Evolutionary conservation across 306 rosid species (phyloP), one percentile per base, ranked within the genome.

Genomic region (Lupinus albus): DNA sequence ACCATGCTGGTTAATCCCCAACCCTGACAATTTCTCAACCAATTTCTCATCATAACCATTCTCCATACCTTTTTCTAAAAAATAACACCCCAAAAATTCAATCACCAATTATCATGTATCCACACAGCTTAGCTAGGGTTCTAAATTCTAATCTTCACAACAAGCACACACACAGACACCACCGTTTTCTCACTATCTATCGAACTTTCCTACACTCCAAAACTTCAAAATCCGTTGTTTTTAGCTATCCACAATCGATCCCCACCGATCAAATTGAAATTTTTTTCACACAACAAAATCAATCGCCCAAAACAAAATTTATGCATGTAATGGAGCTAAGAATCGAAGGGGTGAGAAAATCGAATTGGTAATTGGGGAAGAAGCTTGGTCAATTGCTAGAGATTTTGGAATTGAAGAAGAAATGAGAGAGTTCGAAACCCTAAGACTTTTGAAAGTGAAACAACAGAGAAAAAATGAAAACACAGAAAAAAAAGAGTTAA

Each of bases 11-110:
- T 77, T 73, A 69, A 86, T 69, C 44, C 48, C 78, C 88, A 92
- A 21, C 14, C 77, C 91, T 4, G 96, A 83, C 72, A 92, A 92
- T 64, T 89, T 87, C 20, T 83, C 89, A 2, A 85, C 80, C 77
- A 90, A 69, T 74, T 80, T 84, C 77, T 73, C 87, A 56, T 85
- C 91, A 54, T 83, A 80, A 33, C 97, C 96, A 81, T 90, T 94
- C 79, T 94, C 96, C 97, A 94, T 90, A 17, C 55, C 80, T 62
- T 66, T 78, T 62, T 63, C 80, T 71, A 18, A 62, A 64, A 35
- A 47, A 54, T 47, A 52, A 13, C 63, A 35, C 64, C 51, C 48
- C 44, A 42, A 57, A 67, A 72, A 79, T 72, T 62, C 67, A 74
- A 83, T 68, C 79, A 75, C 55, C 54, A 48, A 30, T 59, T 60